Evolutionary conservation across 371 early-diverging fungal species (phyloP).

Genomic region (Cokeromyces recurvatus): DNA sequence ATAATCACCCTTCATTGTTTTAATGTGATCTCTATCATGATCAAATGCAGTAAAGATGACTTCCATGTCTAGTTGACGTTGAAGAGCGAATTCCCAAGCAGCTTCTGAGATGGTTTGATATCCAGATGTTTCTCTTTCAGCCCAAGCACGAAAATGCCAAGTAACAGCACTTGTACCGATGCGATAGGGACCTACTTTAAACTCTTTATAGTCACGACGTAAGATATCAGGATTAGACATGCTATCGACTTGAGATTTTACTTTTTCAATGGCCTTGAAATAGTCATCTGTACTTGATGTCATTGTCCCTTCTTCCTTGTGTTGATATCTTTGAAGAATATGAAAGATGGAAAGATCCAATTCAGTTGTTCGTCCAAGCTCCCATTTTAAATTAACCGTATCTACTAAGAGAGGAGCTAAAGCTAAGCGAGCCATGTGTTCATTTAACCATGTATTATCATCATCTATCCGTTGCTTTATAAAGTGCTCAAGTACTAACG

Average conservation of each 20-base stretch:
- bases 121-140: conserved; percentile 29
- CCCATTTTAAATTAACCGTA: conserved; percentile 57
- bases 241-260: conserved; percentile 48
- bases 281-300: conserved; percentile 8
- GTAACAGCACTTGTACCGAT: conserved; percentile 65
- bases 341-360: conserved; percentile 48
- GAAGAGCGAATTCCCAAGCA: conserved; percentile 27
- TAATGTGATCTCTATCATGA: conserved; percentile 12
- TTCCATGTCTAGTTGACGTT: conserved; percentile 48
- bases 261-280: conserved; percentile 48
- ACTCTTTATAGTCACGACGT: conserved; percentile 80
- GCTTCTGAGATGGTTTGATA: conserved; percentile 14
- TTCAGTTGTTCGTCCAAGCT: conserved; percentile 47
- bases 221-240: conserved; percentile 56
- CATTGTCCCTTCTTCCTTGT: too few relatives aligned
- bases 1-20: conserved; percentile 36
- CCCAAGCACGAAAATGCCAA: conserved; percentile 55
- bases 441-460: background rate
- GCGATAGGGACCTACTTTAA: conserved; percentile 31
- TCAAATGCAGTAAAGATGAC: conserved; percentile 62
- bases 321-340: conserved; percentile 8
- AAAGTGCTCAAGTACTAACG: conserved; percentile 47
- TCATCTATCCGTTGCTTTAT: conserved; percentile 11
- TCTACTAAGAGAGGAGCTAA: conserved; percentile 70
- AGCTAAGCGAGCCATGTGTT: conserved; percentile 36